Conservation (phyloP, 179 eudicot species). For the Corrigiola litoralis region DNA sequence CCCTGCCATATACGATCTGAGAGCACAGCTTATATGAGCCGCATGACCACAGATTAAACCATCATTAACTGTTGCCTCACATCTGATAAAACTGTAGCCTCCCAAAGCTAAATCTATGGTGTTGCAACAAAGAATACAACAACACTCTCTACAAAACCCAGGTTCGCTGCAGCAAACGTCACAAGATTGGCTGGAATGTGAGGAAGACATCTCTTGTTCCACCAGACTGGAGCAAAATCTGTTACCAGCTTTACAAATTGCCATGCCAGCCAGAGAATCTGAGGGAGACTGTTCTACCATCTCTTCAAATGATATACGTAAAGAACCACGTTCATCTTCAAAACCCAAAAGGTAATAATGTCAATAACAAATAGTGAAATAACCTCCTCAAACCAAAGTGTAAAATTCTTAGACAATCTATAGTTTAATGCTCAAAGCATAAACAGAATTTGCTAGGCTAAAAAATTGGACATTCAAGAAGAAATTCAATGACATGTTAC, state of each 20-base stretch:
- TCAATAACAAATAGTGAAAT: background rate
- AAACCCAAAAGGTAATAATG: conserved; percentile 1
- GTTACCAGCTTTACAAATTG: conserved; percentile 73
- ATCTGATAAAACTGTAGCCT: conserved; percentile 69
- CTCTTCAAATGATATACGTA: conserved; percentile 36
- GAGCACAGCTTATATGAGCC: conserved; percentile 74
- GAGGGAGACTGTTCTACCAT: conserved; percentile 32
- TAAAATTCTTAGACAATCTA: too few relatives aligned
- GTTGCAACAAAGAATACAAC: conserved; percentile 78
- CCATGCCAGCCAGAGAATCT: conserved; percentile 27
- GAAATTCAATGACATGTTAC: too few relatives aligned
- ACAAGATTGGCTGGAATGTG: conserved; percentile 46
- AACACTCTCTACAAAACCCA: conserved; percentile 75
- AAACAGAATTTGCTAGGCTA: too few relatives aligned
- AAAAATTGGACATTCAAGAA: too few relatives aligned
- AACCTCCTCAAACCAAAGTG: too few relatives aligned
- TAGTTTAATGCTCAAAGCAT: too few relatives aligned
- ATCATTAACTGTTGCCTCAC: conserved; percentile 44
- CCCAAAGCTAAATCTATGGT: conserved; percentile 38
- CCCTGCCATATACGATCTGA: conserved; percentile 91
- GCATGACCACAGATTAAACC: conserved; percentile 70
- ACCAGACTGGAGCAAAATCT: conserved; percentile 55
- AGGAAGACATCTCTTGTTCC: conserved; percentile 31
- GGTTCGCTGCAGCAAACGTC: conserved; percentile 82
- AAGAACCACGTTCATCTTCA: conserved; percentile 29